These are phyloP conservation scores for Artomyces pyxidatus DNA, from an alignment of 768 basidiomycete species.

Conservation along the genomic window DNA sequence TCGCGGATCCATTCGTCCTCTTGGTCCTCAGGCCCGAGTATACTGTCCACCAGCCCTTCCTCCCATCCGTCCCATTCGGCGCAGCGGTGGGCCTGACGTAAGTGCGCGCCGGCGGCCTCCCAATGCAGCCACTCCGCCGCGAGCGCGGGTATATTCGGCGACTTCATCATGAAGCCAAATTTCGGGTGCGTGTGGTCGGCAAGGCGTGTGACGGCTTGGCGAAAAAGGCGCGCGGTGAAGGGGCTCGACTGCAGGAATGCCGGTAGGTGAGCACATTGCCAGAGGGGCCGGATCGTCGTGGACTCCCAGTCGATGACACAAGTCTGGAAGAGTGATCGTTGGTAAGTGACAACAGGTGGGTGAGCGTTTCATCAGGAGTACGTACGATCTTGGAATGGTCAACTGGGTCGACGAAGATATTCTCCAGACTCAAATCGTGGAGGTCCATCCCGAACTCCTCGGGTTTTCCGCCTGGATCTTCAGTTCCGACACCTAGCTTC, in stretches of 20 bases:
- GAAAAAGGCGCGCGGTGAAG: constrained; percentile 66
- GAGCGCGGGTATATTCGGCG: constrained; percentile 32
- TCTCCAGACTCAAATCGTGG: constrained; percentile 81
- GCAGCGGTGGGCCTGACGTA: constrained; percentile 73
- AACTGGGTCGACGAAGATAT: constrained; percentile 69
- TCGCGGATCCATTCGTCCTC: constrained; percentile 61
- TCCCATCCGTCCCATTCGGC: constrained; percentile 92
- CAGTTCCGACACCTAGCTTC: constrained; percentile 31
- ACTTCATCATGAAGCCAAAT: constrained; percentile 16
- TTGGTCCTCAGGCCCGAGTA: constrained; percentile 62
- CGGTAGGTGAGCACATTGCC: constrained; percentile 79
- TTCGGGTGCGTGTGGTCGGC: constrained; percentile 20
- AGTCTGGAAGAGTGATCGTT: constrained; percentile 54
- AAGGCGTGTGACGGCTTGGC: constrained; percentile 49
- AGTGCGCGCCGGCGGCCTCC: constrained; percentile 53
- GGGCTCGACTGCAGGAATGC: constrained; percentile 73
- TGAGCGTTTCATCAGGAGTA: constrained; percentile 3
- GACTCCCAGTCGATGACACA: constrained; percentile 90
- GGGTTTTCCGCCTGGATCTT: constrained; percentile 22
- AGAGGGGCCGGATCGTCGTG: constrained; percentile 79
- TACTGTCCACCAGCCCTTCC: constrained; percentile 69
- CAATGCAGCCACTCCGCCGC: constrained; percentile 70
- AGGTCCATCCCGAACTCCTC: constrained; percentile 78
- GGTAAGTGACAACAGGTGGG: too few species aligned
- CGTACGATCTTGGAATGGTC: constrained; percentile 68